Evolutionary conservation across 306 rosid species (phyloP).

Genomic region (Vigna hirtella): DNA sequence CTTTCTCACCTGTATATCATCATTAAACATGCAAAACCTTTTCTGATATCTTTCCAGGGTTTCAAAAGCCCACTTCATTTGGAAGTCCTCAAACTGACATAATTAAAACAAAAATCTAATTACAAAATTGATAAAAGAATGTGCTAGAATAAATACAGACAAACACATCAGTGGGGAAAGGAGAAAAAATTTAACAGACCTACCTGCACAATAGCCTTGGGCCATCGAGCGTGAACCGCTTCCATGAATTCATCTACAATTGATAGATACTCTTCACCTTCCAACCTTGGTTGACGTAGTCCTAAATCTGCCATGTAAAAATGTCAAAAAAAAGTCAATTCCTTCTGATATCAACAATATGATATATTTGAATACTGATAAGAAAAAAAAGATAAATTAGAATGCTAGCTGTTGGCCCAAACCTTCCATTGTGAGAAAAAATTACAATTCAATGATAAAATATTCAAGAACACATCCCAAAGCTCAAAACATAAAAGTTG

Average conservation of each 20-base stretch:
- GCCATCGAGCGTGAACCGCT: constrained; percentile 96
- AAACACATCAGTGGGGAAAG: constrained; percentile 50
- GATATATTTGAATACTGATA: no score
- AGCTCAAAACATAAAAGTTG: neutral
- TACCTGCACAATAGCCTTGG: constrained; percentile 99
- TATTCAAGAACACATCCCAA: neutral
- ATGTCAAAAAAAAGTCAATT: constrained; percentile 44
- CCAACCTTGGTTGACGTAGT: constrained; percentile 96
- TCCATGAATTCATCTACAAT: constrained; percentile 98
- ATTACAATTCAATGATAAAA: neutral
- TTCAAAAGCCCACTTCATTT: constrained; percentile 99
- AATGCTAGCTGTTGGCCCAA: no score
- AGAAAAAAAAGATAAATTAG: no score
- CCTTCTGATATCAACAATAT: constrained; percentile 45
- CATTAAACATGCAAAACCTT: constrained; percentile 97
- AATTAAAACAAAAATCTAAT: constrained; percentile 46
- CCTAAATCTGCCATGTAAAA: constrained; percentile 88
- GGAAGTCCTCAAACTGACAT: constrained; percentile 96
- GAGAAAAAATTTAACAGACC: neutral
- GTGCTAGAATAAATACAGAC: constrained; percentile 53
- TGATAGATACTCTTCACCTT: constrained; percentile 94
- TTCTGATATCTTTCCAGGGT: constrained; percentile 91
- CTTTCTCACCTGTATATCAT: constrained; percentile 90
- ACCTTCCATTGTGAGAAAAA: neutral
- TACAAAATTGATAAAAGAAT: constrained; percentile 41